A percentile compares a stretch with the other conserved stretches of the same genome.
phyloP scores from a whole-genome alignment of 108 stramenopile genomes.

The Hondaea fermentalgiana region DNA sequence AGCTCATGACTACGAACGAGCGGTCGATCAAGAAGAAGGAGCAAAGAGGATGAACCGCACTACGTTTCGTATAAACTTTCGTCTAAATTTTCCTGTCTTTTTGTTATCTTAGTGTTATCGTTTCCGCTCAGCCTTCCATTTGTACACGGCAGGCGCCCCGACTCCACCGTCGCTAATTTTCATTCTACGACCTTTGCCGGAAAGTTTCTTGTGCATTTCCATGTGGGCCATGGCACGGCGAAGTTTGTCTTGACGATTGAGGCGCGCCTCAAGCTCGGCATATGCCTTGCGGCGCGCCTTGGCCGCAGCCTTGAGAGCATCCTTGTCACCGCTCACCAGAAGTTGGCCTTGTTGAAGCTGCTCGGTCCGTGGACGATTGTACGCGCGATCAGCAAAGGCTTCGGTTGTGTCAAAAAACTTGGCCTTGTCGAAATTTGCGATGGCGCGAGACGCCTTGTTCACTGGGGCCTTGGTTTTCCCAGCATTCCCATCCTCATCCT shows the following conservation, averaged over 20 bases:
- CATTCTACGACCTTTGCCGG: conserved; percentile 72
- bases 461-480: neutral
- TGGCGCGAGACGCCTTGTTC: conserved; percentile 61
- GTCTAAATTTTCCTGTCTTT: too few relatives aligned
- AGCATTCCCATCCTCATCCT: neutral
- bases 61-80: too few relatives aligned
- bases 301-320: conserved; percentile 37
- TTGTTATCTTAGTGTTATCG: neutral
- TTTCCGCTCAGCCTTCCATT: conserved; percentile 49
- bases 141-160: conserved; percentile 44
- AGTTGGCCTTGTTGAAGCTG: neutral
- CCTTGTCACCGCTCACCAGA: conserved; percentile 34
- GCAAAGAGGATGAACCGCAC: too few relatives aligned
- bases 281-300: conserved; percentile 60
- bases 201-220: conserved; percentile 65
- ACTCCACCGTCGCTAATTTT: conserved; percentile 55
- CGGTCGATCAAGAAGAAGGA: too few relatives aligned
- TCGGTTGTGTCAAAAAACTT: conserved; percentile 68
- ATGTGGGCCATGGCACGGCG: conserved; percentile 61
- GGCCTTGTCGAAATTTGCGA: conserved; percentile 41
- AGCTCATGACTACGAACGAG: too few relatives aligned
- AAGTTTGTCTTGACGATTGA: conserved; percentile 50
- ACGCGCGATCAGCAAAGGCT: conserved; percentile 76
- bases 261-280: conserved; percentile 70
- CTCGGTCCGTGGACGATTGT: neutral